These are phyloP conservation scores for Rubroboletus pulcherrimus DNA, from an alignment of 768 basidiomycete genomes.

Conservation along the genomic window DNA sequence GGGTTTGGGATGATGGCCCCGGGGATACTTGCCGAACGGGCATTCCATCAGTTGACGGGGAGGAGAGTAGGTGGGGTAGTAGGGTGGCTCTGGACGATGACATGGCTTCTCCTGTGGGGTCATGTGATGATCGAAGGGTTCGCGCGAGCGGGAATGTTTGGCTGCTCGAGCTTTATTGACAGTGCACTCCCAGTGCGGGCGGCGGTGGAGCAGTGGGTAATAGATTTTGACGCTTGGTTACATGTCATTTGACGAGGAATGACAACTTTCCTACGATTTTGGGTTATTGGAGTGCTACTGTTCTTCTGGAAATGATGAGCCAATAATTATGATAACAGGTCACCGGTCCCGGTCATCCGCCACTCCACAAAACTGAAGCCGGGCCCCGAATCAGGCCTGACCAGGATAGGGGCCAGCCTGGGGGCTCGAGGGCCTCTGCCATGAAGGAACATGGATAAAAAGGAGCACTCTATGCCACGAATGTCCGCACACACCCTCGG, in stretches of 20 bases:
- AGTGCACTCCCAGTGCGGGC: slow-evolving; percentile 1
- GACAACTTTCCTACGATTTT: neutral
- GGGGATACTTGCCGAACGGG: slow-evolving; percentile 45
- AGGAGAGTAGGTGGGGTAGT: slow-evolving; percentile 26
- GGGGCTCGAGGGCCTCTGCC: too few relatives aligned
- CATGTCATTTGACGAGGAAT: neutral
- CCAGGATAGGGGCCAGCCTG: too few relatives aligned
- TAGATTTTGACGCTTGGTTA: slow-evolving; percentile 13
- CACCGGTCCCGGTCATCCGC: too few relatives aligned
- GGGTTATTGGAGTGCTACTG: neutral
- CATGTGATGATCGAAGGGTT: slow-evolving; percentile 23
- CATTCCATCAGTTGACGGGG: slow-evolving; percentile 22
- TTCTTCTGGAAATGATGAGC: too few relatives aligned
- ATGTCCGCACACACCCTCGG: too few relatives aligned
- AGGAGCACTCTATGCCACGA: too few relatives aligned
- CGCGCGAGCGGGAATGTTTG: slow-evolving; percentile 10
- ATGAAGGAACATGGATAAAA: too few relatives aligned
- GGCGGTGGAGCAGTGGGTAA: slow-evolving; percentile 9
- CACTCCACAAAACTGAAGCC: too few relatives aligned
- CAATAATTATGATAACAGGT: too few relatives aligned
- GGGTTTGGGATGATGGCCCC: slow-evolving; percentile 56
- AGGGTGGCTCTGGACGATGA: slow-evolving; percentile 36
- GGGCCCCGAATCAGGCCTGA: too few relatives aligned
- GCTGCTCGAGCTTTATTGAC: slow-evolving; percentile 6
- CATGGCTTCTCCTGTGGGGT: slow-evolving; percentile 25